phyloP scores from a whole-genome alignment of 1,139 yeast species.

The Taphrina deformans region DNA sequence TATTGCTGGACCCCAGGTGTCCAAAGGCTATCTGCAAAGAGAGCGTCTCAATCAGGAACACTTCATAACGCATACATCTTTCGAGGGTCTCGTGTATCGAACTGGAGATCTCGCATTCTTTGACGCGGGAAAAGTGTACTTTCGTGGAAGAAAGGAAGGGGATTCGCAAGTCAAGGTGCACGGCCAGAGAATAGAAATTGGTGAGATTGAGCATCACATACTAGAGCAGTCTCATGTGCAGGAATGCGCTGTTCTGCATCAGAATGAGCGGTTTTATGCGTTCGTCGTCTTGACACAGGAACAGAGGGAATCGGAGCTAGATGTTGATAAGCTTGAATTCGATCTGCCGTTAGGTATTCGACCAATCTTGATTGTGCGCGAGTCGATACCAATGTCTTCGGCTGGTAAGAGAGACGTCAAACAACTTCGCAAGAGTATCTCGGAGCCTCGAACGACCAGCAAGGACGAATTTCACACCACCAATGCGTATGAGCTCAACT shows the following conservation, averaged over 20 bases:
- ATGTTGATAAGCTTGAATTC: neutral
- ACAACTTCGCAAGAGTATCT: neutral
- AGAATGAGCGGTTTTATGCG: constrained; percentile 33
- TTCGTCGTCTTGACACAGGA: constrained; percentile 33
- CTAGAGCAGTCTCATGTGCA: constrained; percentile 10
- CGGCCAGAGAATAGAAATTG: constrained; percentile 44
- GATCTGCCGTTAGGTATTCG: constrained; percentile 1
- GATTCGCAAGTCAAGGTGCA: constrained; percentile 43
- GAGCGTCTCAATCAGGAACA: constrained; percentile 39
- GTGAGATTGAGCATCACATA: constrained; percentile 41
- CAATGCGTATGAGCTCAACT: neutral
- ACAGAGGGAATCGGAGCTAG: neutral
- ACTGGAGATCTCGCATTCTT: constrained; percentile 43
- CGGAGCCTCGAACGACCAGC: neutral
- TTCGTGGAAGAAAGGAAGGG: constrained; percentile 39
- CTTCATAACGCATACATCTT: constrained; percentile 35
- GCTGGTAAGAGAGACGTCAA: constrained; percentile 24
- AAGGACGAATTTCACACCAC: neutral
- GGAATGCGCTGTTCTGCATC: constrained; percentile 35
- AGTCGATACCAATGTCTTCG: constrained; percentile 2
- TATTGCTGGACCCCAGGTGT: constrained; percentile 42
- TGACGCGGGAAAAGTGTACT: constrained; percentile 30
- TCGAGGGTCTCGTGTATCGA: constrained; percentile 38
- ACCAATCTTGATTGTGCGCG: neutral
- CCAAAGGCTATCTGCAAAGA: constrained; percentile 41